Conservation (phyloP, 2,329 filamentous ascomycete species). For the Sclerotinia nivalis region DNA sequence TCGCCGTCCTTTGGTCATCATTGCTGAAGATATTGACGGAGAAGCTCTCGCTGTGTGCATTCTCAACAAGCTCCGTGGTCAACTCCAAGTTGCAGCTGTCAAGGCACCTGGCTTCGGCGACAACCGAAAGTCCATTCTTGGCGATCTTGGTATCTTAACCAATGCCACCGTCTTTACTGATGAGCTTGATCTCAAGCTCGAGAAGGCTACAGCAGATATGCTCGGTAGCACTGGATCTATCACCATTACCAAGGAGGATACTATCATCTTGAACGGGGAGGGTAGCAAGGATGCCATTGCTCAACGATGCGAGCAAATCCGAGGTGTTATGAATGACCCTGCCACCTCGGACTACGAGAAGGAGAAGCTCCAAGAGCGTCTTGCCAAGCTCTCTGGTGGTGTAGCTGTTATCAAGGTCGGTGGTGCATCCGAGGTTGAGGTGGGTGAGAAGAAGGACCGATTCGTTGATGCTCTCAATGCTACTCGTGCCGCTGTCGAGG, state of each 20-base stretch:
- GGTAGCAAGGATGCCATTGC: slow-evolving; percentile 90
- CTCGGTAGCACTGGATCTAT: slow-evolving; percentile 96
- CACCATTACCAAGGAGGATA: slow-evolving; percentile 99
- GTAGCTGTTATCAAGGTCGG: slow-evolving; percentile 99
- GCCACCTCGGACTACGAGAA: slow-evolving; percentile 98
- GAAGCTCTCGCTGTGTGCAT: slow-evolving; percentile 99
- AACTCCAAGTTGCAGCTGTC: slow-evolving; percentile 97
- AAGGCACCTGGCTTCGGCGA: slow-evolving; percentile 99
- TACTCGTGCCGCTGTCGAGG: slow-evolving; percentile 96
- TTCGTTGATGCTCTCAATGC: slow-evolving; percentile 98
- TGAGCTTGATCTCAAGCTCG: slow-evolving; percentile 97
- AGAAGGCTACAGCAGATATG: slow-evolving; percentile 95
- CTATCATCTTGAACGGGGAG: slow-evolving; percentile 95
- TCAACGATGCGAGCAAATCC: slow-evolving; percentile 98
- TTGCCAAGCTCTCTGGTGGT: slow-evolving; percentile 98
- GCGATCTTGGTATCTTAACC: slow-evolving; percentile 92
- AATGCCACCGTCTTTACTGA: slow-evolving; percentile 98
- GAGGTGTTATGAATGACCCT: slow-evolving; percentile 91
- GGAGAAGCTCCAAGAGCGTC: slow-evolving; percentile 99
- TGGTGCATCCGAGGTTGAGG: slow-evolving; percentile 95
- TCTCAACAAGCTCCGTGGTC: slow-evolving; percentile 99
- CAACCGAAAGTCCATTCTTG: slow-evolving; percentile 99
- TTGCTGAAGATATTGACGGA: slow-evolving; percentile 98
- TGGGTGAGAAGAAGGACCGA: slow-evolving; percentile 99
- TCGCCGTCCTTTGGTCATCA: slow-evolving; percentile 94